Base-by-base conservation (phyloP, 1,284 basidiomycete genomes). In the Heterobasidion annosum region DNA sequence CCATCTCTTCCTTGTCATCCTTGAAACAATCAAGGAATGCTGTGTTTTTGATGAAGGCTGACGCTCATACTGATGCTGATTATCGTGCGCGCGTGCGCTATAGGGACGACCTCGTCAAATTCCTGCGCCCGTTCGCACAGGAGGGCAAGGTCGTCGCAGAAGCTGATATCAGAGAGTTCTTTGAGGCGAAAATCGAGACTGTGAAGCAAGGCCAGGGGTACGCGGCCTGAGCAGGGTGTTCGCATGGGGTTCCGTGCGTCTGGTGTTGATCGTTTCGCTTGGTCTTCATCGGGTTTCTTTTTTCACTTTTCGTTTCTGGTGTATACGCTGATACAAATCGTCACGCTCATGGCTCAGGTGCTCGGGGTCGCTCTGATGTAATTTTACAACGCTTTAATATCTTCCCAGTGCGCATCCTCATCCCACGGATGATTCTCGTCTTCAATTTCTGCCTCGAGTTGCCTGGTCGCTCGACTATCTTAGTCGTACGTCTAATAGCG, bases 111-210 rank as follows among this genome's bases (percentile, higher is more conserved):
- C 70, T 91, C n/a, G 75, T 85, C 58, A 73, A 73, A 46, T 90
- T 83, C 64, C 73, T 91, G 35, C 78, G 84, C 2, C 87, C 88
- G 0, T 91, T 91, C 65, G 89, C 89, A 3, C 77, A 85, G 61
- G 75, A 84, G 64, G 88, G 85, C 16, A 84, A 83, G 61, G 75
- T 85, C n/a, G 88, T 91, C 15, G 78, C 77, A 50, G 87, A 88
- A 65, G 71, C 74, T 50, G 89, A 91, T 66, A 82, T 91, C 53
- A 73, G 75, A 54, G 72, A 68, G 2, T 91, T 90, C 69, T 91
- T 91, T 66, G 83, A 84, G 35, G 61, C 65, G 10, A 56, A 52
- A 9, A 34, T 49, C 12, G 57, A 59, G 18, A 43, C 51, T 3
- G 45, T 45, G 7, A 48, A 52, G 10, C 52, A 53, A 13, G 44